phyloP scores from a whole-genome alignment of 164 flowering plant genomes.

The Stephania cephalantha region DNA sequence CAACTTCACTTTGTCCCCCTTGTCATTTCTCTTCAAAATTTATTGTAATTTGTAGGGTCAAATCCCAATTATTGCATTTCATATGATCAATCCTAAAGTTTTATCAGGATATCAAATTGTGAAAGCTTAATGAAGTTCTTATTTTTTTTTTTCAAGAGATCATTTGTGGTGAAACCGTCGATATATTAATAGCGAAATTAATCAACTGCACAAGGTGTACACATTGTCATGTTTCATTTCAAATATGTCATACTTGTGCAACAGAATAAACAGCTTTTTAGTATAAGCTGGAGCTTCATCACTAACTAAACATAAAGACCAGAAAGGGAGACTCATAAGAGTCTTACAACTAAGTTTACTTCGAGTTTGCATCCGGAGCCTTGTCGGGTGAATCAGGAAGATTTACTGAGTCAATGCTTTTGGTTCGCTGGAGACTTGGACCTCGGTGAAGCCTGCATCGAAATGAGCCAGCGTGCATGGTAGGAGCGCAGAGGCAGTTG shows the following conservation, averaged over 20 bases:
- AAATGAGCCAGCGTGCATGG: conserved; percentile 43
- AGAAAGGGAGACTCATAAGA: neutral
- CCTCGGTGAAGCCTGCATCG: conserved; percentile 58
- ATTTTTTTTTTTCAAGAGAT: too few species aligned
- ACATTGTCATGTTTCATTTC: neutral
- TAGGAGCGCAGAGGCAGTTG: conserved; percentile 58
- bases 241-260: neutral
- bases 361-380: neutral
- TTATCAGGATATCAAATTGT: neutral
- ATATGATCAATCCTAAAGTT: too few species aligned
- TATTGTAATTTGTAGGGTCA: neutral
- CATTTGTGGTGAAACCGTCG: too few species aligned
- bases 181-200: too few species aligned
- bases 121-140: neutral
- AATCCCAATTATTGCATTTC: neutral
- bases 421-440: conserved; percentile 43
- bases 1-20: neutral
- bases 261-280: neutral
- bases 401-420: conserved; percentile 35
- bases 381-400: conserved; percentile 15
- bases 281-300: neutral
- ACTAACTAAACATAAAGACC: neutral
- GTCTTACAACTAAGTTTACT: neutral
- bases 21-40: neutral
- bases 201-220: neutral